Base-by-base conservation (phyloP, 2,329 filamentous ascomycete genomes). In the Trichoderma koningii region DNA sequence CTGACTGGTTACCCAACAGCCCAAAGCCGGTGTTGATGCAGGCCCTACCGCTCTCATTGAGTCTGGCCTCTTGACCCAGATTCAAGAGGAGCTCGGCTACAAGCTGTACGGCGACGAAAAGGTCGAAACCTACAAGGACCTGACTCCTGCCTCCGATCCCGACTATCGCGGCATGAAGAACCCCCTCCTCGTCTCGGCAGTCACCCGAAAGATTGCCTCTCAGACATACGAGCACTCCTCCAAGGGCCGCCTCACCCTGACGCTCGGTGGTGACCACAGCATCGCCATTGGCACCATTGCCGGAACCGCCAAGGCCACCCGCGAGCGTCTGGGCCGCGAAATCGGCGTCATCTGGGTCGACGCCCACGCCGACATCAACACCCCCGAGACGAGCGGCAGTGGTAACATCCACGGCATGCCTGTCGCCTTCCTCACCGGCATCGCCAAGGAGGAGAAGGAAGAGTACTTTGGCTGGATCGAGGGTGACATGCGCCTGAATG, bases 351-450 rank as follows among this genome's bases (percentile, higher is more conserved):
- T 99, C 76, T 99, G 95, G 95, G 95, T 99, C 38, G 95, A 99
- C 78, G 95, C 95, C 28, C 95, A 99, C 78, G 90, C 94, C 63
- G 95, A 99, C 78, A 97, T 99, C 82, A 99, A 99, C 81, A 93
- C 91, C 1, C 95, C 94, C 61, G 93, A 98, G 85, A 89, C 87
- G 55, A 94, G 90, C 69, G 90, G 85, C 48, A 95, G 90, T 70
- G 95, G 95, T 41, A 98, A 98, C 79, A 90, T 99, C 68, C 95
- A 99, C 80, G 95, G 95, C 71, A 99, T 99, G 95, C 95, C 95
- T 2, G 91, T 98, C 44, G 87, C 92, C 3, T 99, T 98, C 79
- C 78, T 97, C 70, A 93, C 93, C 0, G 92, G 95, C 0, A 81
- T 99, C 65, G 91, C 93, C 52, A 87, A 81, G 70, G 91, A 93